A percentile compares a stretch with the other conserved stretches of the same genome.
Evolutionary conservation across 2,329 filamentous ascomycete species (phyloP).

Genomic region (Cadophora gregata): DNA sequence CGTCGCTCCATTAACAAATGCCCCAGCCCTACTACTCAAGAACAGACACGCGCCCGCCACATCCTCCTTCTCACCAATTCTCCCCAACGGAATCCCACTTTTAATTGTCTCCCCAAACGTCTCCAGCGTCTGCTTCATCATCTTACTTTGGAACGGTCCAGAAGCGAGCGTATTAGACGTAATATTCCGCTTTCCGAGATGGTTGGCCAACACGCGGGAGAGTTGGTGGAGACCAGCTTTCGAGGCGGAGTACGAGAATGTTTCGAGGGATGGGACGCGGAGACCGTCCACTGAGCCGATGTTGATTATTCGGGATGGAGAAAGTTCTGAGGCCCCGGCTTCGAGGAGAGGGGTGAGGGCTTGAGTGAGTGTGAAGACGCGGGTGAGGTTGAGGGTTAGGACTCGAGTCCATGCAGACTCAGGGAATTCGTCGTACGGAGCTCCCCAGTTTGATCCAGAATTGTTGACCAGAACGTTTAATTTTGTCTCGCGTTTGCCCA

Average conservation of each 20-base stretch:
- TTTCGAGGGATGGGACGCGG: slow-evolving; percentile 62
- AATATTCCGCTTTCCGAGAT: slow-evolving; percentile 64
- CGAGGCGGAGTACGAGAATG: slow-evolving; percentile 63
- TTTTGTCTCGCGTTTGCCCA: slow-evolving; percentile 56
- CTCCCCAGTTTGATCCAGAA: slow-evolving; percentile 69
- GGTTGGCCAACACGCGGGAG: slow-evolving; percentile 66
- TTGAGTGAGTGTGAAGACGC: slow-evolving; percentile 68
- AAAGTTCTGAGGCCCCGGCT: slow-evolving; percentile 49
- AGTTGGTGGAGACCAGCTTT: slow-evolving; percentile 71
- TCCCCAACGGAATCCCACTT: slow-evolving; percentile 65
- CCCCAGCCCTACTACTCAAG: slow-evolving; percentile 69
- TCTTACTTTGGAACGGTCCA: slow-evolving; percentile 73
- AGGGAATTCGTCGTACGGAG: slow-evolving; percentile 63
- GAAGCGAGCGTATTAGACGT: slow-evolving; percentile 74
- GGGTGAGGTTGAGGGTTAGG: slow-evolving; percentile 66
- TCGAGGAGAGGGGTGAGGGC: slow-evolving; percentile 68
- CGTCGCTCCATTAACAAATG: slow-evolving; percentile 69
- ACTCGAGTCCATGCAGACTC: slow-evolving; percentile 63
- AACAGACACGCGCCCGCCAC: slow-evolving; percentile 76
- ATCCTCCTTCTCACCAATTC: slow-evolving; percentile 72
- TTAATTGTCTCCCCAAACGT: slow-evolving; percentile 61
- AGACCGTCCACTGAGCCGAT: slow-evolving; percentile 70
- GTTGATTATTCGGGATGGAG: slow-evolving; percentile 66
- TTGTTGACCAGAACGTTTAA: slow-evolving; percentile 72
- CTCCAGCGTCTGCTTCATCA: slow-evolving; percentile 74